Percentiles rank a stretch among this genome's conserved stretches.
phyloP scores from a whole-genome alignment of 305 asterid species.

The Fraxinus ornus region DNA sequence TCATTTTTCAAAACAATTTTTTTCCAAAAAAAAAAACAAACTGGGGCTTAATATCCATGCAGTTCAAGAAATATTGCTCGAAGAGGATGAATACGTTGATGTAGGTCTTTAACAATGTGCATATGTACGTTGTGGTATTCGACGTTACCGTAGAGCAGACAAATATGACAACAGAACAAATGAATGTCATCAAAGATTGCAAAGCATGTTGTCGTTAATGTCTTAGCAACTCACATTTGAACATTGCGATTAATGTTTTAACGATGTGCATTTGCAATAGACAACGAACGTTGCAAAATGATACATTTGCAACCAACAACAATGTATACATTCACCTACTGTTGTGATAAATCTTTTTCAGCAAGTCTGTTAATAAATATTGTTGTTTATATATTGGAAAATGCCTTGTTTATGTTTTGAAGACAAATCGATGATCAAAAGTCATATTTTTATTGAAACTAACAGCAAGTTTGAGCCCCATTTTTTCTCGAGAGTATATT shows the following conservation, averaged over 20 bases:
- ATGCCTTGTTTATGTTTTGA: not conserved
- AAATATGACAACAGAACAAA: not conserved
- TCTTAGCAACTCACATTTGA: no score
- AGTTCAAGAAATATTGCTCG: not conserved
- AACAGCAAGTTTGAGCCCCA: no score
- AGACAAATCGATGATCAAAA: slow-evolving; percentile 12
- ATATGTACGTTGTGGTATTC: not conserved
- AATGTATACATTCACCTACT: not conserved
- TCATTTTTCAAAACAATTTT: no score
- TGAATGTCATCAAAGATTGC: not conserved
- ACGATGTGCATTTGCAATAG: not conserved
- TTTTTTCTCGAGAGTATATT: no score
- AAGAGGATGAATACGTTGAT: not conserved
- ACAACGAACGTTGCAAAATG: not conserved
- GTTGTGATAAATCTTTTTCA: not conserved
- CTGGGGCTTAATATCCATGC: not conserved
- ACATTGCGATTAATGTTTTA: not conserved
- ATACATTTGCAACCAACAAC: not conserved
- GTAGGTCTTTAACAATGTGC: not conserved
- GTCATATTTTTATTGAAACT: not conserved
- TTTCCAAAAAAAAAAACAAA: no score
- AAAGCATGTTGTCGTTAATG: not conserved
- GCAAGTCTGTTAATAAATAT: not conserved
- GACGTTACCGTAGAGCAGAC: not conserved
- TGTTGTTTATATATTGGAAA: no score